Evolutionary conservation across 129 eudicot species (phyloP).

Genomic region (Kitagawia praeruptora): DNA sequence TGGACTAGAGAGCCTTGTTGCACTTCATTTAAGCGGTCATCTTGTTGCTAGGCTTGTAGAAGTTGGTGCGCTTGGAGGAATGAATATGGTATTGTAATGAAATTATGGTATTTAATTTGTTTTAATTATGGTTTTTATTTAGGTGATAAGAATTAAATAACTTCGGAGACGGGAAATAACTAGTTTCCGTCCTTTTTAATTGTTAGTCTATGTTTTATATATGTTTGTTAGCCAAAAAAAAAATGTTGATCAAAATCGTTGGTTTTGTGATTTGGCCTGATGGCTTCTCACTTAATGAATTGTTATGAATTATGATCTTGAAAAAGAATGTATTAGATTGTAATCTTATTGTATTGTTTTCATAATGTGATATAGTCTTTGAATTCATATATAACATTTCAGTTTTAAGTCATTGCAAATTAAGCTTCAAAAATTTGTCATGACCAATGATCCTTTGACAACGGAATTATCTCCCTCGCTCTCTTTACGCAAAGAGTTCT

Average conservation of each 20-base stretch:
- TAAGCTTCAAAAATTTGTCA: neutral
- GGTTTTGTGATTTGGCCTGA: conserved; percentile 7
- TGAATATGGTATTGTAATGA: conserved; percentile 12
- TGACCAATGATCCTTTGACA: too few species aligned
- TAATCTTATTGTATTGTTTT: neutral
- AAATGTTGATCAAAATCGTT: neutral
- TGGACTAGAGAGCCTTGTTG: conserved; percentile 73
- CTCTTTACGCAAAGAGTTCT: too few species aligned
- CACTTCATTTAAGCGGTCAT: conserved; percentile 58
- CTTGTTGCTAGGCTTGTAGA: conserved; percentile 73
- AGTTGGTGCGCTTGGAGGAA: conserved; percentile 55
- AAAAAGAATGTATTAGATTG: neutral
- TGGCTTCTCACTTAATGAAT: conserved; percentile 9
- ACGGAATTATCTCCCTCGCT: too few species aligned
- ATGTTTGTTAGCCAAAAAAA: neutral
- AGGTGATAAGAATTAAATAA: neutral
- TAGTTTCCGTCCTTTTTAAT: neutral
- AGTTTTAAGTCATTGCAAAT: neutral
- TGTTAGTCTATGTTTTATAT: neutral
- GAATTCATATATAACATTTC: neutral
- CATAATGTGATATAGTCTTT: neutral
- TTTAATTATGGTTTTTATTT: neutral
- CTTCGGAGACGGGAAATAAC: conserved; percentile 1
- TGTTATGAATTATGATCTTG: conserved; percentile 4
- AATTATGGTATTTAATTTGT: neutral